Conservation (phyloP, 2,329 filamentous ascomycete genomes). For the Diaporthe capsici region DNA sequence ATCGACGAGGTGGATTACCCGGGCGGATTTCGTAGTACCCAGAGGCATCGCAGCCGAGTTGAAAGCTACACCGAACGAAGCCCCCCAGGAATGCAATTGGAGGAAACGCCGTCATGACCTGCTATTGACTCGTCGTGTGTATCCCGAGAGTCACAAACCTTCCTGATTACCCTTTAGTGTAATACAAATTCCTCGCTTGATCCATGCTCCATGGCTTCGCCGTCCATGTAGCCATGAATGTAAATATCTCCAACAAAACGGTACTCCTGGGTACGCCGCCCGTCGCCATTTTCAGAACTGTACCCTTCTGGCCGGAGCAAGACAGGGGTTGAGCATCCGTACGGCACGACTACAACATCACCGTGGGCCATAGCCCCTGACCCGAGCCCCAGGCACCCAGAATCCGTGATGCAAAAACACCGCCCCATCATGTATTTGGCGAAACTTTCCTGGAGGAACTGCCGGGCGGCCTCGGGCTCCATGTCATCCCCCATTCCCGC, state of each 20-base stretch:
- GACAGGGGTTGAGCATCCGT: slow-evolving; percentile 17
- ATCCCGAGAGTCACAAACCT: no score
- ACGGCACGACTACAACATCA: slow-evolving; percentile 1
- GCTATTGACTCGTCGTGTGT: neutral
- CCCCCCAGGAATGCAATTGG: no score
- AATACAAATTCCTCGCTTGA: neutral
- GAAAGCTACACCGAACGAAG: no score
- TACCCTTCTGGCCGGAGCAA: slow-evolving; percentile 7
- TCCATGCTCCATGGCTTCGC: neutral
- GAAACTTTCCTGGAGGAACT: slow-evolving; percentile 11
- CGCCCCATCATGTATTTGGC: slow-evolving; percentile 28
- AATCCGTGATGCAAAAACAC: slow-evolving; percentile 3
- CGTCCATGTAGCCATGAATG: slow-evolving; percentile 19
- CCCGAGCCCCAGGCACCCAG: slow-evolving; percentile 4
- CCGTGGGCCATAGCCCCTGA: slow-evolving; percentile 10
- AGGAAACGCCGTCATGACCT: neutral
- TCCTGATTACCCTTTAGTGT: neutral
- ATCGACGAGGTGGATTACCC: neutral
- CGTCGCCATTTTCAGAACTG: neutral
- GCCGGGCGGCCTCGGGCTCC: neutral
- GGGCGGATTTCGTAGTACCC: neutral
- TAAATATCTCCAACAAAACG: slow-evolving; percentile 13
- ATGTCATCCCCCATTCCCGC: neutral
- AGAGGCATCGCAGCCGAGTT: neutral
- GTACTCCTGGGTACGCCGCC: neutral